Percentiles rank a stretch among this genome's conserved stretches.
phyloP scores from a whole-genome alignment of 768 basidiomycete species.

The Sarcodon aspratus region DNA sequence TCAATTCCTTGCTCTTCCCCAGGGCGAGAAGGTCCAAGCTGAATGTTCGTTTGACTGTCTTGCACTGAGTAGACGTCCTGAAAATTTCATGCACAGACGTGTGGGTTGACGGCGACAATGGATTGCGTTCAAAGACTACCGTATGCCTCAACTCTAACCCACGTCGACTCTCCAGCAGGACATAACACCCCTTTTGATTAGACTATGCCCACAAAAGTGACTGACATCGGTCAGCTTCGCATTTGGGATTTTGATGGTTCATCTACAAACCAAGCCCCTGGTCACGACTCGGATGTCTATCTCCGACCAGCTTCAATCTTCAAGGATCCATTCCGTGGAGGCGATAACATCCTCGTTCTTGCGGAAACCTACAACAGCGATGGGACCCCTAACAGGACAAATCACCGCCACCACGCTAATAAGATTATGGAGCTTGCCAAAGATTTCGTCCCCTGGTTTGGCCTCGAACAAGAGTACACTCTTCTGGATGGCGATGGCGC shows the following conservation, averaged over 20 bases:
- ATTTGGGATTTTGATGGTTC: constrained; percentile 99
- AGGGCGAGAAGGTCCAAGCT: constrained; percentile 90
- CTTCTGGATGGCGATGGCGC: constrained; percentile 87
- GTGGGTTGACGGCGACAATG: constrained; percentile 95
- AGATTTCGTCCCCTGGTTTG: constrained; percentile 83
- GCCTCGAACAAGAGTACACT: constrained; percentile 98
- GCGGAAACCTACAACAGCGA: constrained; percentile 99
- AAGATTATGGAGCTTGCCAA: constrained; percentile 94
- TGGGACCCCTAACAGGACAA: constrained; percentile 94
- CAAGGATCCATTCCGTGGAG: constrained; percentile 98
- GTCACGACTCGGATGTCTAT: constrained; percentile 93
- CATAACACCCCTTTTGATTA: constrained; percentile 17
- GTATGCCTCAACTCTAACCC: constrained; percentile 27
- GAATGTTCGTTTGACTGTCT: constrained; percentile 52
- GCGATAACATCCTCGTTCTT: constrained; percentile 94
- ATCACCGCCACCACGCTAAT: constrained; percentile 87
- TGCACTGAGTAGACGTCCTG: constrained; percentile 1
- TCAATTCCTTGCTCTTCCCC: constrained; percentile 80
- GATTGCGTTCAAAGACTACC: constrained; percentile 93
- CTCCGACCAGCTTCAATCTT: constrained; percentile 96
- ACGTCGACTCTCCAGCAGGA: background rate
- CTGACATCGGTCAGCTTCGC: constrained; percentile 83
- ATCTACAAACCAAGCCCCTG: constrained; percentile 95
- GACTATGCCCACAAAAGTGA: constrained; percentile 83
- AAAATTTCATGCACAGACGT: constrained; percentile 50